A percentile compares a stretch with the other conserved stretches of the same genome.
These are phyloP conservation scores for Candida glucosophila DNA, from an alignment of 1,139 yeast species.

Conservation along the genomic window DNA sequence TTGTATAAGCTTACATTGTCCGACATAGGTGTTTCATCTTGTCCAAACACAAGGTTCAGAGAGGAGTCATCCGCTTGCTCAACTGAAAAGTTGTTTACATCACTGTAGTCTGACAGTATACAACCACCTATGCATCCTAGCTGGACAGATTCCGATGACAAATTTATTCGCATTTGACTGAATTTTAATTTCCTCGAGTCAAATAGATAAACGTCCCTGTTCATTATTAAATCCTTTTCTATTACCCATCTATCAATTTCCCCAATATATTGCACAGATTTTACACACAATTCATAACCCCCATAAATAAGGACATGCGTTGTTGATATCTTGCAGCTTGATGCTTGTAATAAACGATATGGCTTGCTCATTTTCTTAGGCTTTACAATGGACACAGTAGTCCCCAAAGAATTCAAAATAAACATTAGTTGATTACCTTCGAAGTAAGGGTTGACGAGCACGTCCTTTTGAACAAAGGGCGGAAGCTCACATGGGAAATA, in stretches of 20 bases:
- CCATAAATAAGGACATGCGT: slow-evolving; percentile 35
- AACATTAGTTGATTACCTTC: slow-evolving; percentile 19
- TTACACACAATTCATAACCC: slow-evolving; percentile 25
- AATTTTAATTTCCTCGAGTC: slow-evolving; percentile 26
- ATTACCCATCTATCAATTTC: slow-evolving; percentile 29
- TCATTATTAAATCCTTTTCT: slow-evolving; percentile 21
- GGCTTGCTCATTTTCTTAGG: slow-evolving; percentile 17
- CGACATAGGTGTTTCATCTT: too few species aligned
- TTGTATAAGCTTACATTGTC: too few species aligned
- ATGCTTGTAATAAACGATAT: slow-evolving; percentile 19
- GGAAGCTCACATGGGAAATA: slow-evolving; percentile 33
- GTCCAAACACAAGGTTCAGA: too few species aligned
- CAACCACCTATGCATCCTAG: too few species aligned
- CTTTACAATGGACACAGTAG: slow-evolving; percentile 25
- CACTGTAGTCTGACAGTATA: too few species aligned
- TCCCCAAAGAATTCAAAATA: slow-evolving; percentile 23
- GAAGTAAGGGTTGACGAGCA: slow-evolving; percentile 29
- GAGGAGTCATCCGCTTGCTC: too few species aligned
- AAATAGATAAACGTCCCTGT: slow-evolving; percentile 29
- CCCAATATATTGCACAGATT: slow-evolving; percentile 14
- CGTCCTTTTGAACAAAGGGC: slow-evolving; percentile 28
- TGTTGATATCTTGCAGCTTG: slow-evolving; percentile 23
- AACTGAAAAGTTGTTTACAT: too few species aligned
- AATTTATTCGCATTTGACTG: slow-evolving; percentile 20
- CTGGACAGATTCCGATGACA: too few species aligned